phyloP scores from a whole-genome alignment of 2,329 filamentous ascomycete species.

The Orbilia ellipsospora region DNA sequence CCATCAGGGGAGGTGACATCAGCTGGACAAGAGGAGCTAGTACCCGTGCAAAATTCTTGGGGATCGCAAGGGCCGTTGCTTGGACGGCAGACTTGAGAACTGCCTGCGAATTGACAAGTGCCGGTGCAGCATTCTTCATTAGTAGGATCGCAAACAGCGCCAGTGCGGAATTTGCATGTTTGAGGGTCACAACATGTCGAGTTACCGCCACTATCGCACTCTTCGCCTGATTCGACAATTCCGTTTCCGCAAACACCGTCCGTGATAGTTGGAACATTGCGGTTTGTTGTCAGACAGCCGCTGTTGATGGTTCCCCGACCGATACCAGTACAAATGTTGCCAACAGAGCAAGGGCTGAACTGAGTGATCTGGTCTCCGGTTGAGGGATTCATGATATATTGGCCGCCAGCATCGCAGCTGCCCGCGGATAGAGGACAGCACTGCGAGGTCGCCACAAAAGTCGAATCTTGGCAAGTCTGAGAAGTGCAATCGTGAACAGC shows the following conservation, averaged over 20 bases:
- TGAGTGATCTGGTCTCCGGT: conserved; percentile 76
- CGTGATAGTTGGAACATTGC: conserved; percentile 80
- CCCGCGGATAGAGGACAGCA: conserved; percentile 80
- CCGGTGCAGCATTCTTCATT: conserved; percentile 84
- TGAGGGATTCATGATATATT: conserved; percentile 96
- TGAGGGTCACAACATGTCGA: conserved; percentile 85
- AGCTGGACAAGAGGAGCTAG: conserved; percentile 75
- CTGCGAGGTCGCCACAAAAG: conserved; percentile 60
- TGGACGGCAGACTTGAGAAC: conserved; percentile 80
- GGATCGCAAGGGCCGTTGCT: conserved; percentile 87
- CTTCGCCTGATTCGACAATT: conserved; percentile 92
- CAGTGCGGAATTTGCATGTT: conserved; percentile 84
- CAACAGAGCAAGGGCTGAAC: conserved; percentile 89
- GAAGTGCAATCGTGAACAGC: conserved; percentile 91
- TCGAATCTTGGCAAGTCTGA: conserved; percentile 63
- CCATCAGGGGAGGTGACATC: conserved; percentile 79
- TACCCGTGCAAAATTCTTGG: conserved; percentile 82
- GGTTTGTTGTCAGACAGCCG: conserved; percentile 84
- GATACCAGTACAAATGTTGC: conserved; percentile 92
- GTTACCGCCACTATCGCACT: conserved; percentile 92
- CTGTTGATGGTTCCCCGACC: conserved; percentile 79
- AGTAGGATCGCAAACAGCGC: conserved; percentile 81
- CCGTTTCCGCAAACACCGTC: conserved; percentile 93
- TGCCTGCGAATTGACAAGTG: conserved; percentile 74
- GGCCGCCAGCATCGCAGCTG: conserved; percentile 78